These are phyloP conservation scores for Aspergillus sp. DNA, from an alignment of 2,329 filamentous ascomycete genomes.

Conservation along the genomic window DNA sequence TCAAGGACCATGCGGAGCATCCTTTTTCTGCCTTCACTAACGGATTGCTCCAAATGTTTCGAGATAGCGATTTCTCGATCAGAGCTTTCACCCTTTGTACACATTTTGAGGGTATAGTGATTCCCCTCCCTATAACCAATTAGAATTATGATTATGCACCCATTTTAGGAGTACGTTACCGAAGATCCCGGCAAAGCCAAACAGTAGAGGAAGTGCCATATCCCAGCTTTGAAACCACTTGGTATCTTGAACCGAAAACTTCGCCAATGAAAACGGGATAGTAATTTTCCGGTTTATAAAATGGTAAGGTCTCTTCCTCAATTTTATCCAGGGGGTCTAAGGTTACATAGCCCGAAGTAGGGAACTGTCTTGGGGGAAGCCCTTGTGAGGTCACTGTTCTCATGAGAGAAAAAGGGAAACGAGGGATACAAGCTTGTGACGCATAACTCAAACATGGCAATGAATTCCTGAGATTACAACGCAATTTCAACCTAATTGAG, in stretches of 20 bases:
- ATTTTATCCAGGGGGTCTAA: slow-evolving; percentile 10
- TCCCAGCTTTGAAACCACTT: slow-evolving; percentile 26
- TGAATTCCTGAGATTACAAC: not conserved
- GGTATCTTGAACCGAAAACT: slow-evolving; percentile 20
- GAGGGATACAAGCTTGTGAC: not conserved
- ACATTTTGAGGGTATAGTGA: slow-evolving; percentile 16
- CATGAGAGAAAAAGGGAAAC: not conserved
- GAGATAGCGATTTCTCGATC: slow-evolving; percentile 23
- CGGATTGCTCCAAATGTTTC: slow-evolving; percentile 19
- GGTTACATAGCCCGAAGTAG: slow-evolving; percentile 14
- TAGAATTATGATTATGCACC: not conserved
- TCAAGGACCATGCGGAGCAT: slow-evolving; percentile 30
- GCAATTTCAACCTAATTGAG: not conserved
- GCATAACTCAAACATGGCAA: not conserved
- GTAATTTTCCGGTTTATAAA: slow-evolving; percentile 14
- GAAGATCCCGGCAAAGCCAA: slow-evolving; percentile 25
- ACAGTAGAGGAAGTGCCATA: slow-evolving; percentile 26
- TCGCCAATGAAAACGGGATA: slow-evolving; percentile 19
- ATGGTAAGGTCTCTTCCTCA: slow-evolving; percentile 18
- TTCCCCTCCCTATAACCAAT: slow-evolving; percentile 2
- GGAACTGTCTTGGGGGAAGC: slow-evolving; percentile 11
- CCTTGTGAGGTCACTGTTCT: slow-evolving; percentile 6
- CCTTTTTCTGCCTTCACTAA: slow-evolving; percentile 18
- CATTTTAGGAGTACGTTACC: slow-evolving; percentile 7
- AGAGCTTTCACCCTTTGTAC: slow-evolving; percentile 11